These are phyloP conservation scores for Penicillium sp. DNA, from an alignment of 2,329 filamentous ascomycete genomes.

Conservation along the genomic window DNA sequence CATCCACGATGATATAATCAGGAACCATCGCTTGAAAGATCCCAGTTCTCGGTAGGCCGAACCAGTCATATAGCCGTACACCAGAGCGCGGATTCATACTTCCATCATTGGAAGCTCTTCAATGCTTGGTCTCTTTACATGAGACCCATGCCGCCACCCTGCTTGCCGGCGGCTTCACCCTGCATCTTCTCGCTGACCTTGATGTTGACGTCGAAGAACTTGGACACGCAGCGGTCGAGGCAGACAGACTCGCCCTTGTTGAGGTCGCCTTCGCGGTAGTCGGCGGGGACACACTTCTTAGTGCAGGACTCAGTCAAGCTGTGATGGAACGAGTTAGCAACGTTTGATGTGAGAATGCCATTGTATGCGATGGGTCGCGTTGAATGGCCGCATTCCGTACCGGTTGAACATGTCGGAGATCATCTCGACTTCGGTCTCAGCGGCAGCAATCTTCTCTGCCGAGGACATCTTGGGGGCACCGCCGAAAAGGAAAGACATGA, in stretches of 20 bases:
- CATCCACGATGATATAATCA: slow-evolving; percentile 25
- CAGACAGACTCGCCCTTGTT: slow-evolving; percentile 99
- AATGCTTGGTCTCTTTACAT: slow-evolving; percentile 34
- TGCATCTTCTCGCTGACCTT: slow-evolving; percentile 98
- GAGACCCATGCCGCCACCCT: slow-evolving; percentile 58
- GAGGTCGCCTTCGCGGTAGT: slow-evolving; percentile 94
- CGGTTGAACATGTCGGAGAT: slow-evolving; percentile 97
- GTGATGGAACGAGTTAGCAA: slow-evolving; percentile 2
- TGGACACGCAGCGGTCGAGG: slow-evolving; percentile 93
- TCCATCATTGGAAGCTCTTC: neutral
- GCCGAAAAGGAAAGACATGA: slow-evolving; percentile 74
- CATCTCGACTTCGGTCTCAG: slow-evolving; percentile 97
- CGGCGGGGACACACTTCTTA: slow-evolving; percentile 86
- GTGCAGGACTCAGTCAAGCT: slow-evolving; percentile 88
- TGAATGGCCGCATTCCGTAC: slow-evolving; percentile 53
- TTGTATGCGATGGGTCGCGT: neutral
- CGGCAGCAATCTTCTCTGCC: slow-evolving; percentile 94
- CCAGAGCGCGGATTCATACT: neutral
- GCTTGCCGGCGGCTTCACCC: slow-evolving; percentile 70
- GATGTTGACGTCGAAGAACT: slow-evolving; percentile 98
- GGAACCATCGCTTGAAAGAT: slow-evolving; percentile 18
- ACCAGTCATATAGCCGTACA: slow-evolving; percentile 13
- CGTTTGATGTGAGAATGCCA: neutral
- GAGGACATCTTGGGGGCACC: slow-evolving; percentile 81
- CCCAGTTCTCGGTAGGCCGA: slow-evolving; percentile 4